Percentiles rank a stretch among this genome's conserved stretches.
Evolutionary conservation across 768 basidiomycete species (phyloP).

Genomic region (Gautieria morchelliformis): DNA sequence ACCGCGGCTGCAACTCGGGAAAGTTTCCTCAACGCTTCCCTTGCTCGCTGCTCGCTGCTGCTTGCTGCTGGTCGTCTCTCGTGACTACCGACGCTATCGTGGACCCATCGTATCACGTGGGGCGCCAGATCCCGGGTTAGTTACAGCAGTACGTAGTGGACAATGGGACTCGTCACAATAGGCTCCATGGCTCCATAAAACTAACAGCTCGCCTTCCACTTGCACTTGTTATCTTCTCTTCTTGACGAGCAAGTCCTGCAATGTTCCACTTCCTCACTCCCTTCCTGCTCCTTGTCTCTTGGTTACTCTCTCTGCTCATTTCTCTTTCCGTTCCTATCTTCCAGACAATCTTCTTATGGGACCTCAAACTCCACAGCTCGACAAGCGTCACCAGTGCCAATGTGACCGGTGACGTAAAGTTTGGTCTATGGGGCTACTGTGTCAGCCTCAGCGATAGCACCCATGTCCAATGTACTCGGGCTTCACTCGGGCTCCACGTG

Average conservation of each 20-base stretch:
- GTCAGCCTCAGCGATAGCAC: conserved; percentile 32
- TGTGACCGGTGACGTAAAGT: conserved; percentile 30
- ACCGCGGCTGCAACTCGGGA: neutral
- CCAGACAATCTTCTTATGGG: conserved; percentile 46
- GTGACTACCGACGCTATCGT: neutral
- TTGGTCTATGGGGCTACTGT: conserved; percentile 63
- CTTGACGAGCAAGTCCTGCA: neutral
- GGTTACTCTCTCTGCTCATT: conserved; percentile 51
- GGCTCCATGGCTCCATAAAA: neutral
- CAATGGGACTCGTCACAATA: neutral
- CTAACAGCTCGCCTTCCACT: too few species aligned
- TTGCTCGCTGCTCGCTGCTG: neutral
- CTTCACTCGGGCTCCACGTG: conserved; percentile 42
- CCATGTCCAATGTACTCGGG: conserved; percentile 35
- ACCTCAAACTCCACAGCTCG: conserved; percentile 29
- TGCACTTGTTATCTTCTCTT: too few species aligned
- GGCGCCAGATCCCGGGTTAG: neutral
- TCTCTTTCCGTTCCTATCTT: conserved; percentile 51
- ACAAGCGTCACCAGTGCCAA: conserved; percentile 19
- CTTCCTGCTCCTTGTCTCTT: conserved; percentile 40
- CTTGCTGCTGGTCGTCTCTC: neutral
- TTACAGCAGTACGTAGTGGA: too few species aligned
- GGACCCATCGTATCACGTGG: neutral
- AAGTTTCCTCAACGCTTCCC: neutral
- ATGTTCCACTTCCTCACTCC: conserved; percentile 26